These are phyloP conservation scores for Colletotrichum ledebouriae DNA, from an alignment of 2,329 filamentous ascomycete species.

Conservation along the genomic window DNA sequence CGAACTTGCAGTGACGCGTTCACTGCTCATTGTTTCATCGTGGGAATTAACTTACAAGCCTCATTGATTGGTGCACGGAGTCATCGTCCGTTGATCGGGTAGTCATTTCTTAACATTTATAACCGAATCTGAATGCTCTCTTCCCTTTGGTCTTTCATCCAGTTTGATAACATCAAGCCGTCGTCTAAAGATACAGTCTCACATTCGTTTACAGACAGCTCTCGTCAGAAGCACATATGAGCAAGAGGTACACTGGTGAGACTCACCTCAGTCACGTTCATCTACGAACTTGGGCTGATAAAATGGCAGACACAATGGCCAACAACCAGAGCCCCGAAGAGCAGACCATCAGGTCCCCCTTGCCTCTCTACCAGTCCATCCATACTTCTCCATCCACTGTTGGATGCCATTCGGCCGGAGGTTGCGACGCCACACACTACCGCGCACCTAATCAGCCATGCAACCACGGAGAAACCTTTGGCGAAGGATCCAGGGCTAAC, in stretches of 20 bases:
- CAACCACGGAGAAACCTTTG: background rate
- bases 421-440: background rate
- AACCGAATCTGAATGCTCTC: conserved; percentile 13
- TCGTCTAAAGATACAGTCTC: background rate
- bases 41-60: background rate
- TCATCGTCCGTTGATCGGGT: background rate
- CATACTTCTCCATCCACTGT: conserved; percentile 28
- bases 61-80: background rate
- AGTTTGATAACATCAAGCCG: background rate
- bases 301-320: conserved; percentile 14
- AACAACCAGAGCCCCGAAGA: conserved; percentile 18
- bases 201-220: background rate
- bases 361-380: conserved; percentile 30
- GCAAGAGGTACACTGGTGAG: conserved; percentile 12
- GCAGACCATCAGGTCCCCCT: conserved; percentile 18
- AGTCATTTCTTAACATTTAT: background rate
- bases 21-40: conserved; percentile 9
- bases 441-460: conserved; percentile 3
- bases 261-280: too few relatives aligned
- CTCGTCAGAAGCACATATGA: conserved; percentile 8
- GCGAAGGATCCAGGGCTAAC: conserved; percentile 19
- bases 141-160: background rate
- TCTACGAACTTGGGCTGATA: background rate
- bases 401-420: background rate
- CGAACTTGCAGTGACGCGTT: conserved; percentile 8